Evolutionary conservation across 345 rosid species (phyloP).

Genomic region (Geranium brycei): DNA sequence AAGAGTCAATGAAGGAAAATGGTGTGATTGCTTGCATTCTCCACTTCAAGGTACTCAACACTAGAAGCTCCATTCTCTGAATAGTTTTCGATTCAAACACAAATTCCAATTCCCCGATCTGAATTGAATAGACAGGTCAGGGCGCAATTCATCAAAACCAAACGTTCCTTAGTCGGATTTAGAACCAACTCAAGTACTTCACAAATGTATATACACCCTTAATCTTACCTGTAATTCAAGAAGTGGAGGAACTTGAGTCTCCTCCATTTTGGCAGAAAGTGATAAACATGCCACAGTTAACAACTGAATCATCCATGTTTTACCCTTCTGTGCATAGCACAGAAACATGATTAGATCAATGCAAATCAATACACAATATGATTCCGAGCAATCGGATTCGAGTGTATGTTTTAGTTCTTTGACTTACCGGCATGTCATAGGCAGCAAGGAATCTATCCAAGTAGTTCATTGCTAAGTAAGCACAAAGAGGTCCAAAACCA

Average conservation of each 20-base stretch:
- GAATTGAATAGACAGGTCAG: neutral
- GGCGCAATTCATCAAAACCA: neutral
- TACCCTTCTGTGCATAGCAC: conserved; percentile 37
- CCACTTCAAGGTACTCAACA: conserved; percentile 53
- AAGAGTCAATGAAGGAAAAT: conserved; percentile 47
- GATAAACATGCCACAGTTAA: conserved; percentile 68
- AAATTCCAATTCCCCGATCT: conserved; percentile 46
- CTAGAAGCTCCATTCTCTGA: conserved; percentile 67
- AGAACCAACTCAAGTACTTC: neutral
- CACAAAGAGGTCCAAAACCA: conserved; percentile 57
- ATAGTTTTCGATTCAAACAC: conserved; percentile 56
- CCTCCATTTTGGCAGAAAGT: conserved; percentile 68
- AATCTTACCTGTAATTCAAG: conserved; percentile 51
- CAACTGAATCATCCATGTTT: conserved; percentile 54
- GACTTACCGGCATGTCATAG: conserved; percentile 54
- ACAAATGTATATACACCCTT: neutral
- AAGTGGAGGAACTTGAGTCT: conserved; percentile 45
- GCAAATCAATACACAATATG: conserved; percentile 1
- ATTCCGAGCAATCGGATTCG: neutral
- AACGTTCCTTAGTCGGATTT: neutral
- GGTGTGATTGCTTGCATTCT: conserved; percentile 74
- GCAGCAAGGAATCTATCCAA: conserved; percentile 67
- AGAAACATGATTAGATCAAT: neutral
- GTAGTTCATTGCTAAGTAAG: conserved; percentile 44
- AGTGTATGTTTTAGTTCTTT: neutral